phyloP scores from a whole-genome alignment of 192 early-diverging fungal genomes.

The Anaeromyces robustus region DNA sequence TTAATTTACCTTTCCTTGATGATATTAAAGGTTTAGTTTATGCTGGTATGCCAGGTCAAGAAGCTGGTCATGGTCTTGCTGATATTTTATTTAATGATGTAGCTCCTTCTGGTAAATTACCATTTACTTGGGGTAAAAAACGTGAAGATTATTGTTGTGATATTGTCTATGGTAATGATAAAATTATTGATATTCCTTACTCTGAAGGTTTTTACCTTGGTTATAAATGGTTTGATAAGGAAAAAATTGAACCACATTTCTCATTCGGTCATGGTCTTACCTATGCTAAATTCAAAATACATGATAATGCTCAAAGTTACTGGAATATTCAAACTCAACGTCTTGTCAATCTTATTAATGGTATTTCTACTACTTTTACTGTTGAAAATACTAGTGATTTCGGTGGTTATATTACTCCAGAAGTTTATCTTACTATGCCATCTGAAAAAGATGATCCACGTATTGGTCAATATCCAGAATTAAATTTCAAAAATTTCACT shows the following conservation, averaged over 20 bases:
- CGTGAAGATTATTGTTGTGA: not conserved
- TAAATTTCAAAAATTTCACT: not conserved
- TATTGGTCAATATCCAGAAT: not conserved
- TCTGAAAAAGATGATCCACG: not conserved
- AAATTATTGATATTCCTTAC: not conserved
- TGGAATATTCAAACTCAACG: not conserved
- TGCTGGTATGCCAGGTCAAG: slow-evolving; percentile 45
- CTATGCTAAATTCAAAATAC: not conserved
- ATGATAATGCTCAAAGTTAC: not conserved
- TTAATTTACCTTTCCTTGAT: slow-evolving; percentile 4
- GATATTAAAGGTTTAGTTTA: slow-evolving; percentile 39
- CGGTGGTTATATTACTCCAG: not conserved
- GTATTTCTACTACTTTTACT: not conserved
- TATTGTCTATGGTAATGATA: not conserved
- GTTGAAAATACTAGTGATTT: not conserved
- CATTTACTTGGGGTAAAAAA: slow-evolving; percentile 24
- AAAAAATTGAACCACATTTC: not conserved
- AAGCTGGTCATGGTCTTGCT: slow-evolving; percentile 47
- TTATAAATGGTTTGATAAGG: not conserved
- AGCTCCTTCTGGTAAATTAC: slow-evolving; percentile 46
- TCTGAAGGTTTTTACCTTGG: not conserved
- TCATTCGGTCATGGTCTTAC: not conserved
- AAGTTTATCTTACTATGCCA: not conserved
- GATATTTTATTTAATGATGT: slow-evolving; percentile 50
- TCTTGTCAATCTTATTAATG: not conserved